A percentile compares a stretch with the other conserved stretches of the same genome.
phyloP scores from a whole-genome alignment of 176 grass and related monocot species.

The Chrysopogon serrulatus region DNA sequence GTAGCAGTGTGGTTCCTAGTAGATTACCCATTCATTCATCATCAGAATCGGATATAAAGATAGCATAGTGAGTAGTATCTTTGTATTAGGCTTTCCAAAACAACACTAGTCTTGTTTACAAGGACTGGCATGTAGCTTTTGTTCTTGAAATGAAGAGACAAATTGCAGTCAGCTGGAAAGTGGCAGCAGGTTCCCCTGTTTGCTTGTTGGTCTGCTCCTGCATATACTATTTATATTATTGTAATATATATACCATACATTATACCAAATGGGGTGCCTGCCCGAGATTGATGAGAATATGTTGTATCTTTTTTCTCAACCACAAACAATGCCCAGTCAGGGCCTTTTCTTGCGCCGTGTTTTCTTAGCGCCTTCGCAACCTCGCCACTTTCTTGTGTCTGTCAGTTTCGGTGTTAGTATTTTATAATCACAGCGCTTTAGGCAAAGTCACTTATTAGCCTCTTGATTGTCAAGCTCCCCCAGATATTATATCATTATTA shows the following conservation, averaged over 20 bases:
- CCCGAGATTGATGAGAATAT: background rate
- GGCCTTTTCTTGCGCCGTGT: background rate
- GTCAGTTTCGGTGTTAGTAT: background rate
- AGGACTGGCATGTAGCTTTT: background rate
- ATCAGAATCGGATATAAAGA: background rate
- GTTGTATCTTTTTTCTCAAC: slow-evolving; percentile 8
- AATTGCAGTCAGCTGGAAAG: background rate
- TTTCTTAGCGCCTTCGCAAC: slow-evolving; percentile 30
- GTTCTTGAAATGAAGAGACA: background rate
- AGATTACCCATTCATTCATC: background rate
- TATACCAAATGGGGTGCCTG: too few species aligned
- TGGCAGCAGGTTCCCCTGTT: slow-evolving; percentile 25
- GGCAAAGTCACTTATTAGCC: background rate
- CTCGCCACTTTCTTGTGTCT: slow-evolving; percentile 43
- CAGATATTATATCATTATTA: background rate
- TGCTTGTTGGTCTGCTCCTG: background rate
- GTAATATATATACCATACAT: background rate
- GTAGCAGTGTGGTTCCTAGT: background rate
- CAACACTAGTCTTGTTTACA: background rate
- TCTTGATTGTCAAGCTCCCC: background rate
- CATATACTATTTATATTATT: background rate
- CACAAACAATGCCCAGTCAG: slow-evolving; percentile 20
- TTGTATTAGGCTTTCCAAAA: background rate
- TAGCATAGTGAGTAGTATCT: background rate
- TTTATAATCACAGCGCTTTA: background rate